Percentiles rank a stretch among this genome's conserved stretches.
Evolutionary conservation across 2,329 filamentous ascomycete species (phyloP).

Genomic region (Microdochium trichocladiopsis): DNA sequence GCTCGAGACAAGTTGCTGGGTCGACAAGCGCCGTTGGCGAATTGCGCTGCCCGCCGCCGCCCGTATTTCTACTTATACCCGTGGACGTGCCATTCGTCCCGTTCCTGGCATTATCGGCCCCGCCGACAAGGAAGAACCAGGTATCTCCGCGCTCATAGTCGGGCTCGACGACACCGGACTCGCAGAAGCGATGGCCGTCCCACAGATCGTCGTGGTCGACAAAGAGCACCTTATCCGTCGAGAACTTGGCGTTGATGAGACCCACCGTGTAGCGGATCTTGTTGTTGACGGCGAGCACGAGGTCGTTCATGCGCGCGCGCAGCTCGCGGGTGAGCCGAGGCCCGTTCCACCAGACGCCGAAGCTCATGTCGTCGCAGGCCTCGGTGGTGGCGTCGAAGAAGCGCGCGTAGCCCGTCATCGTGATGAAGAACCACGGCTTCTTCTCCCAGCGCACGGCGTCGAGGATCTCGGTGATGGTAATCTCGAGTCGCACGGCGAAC

Average conservation of each 20-base stretch:
- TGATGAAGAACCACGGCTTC: conserved; percentile 31
- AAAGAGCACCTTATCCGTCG: conserved; percentile 29
- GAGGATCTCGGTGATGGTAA: conserved; percentile 34
- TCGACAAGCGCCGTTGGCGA: conserved; percentile 25
- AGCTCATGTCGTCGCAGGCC: conserved; percentile 33
- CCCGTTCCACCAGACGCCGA: conserved; percentile 38
- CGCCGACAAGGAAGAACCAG: conserved; percentile 42
- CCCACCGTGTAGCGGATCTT: conserved; percentile 28
- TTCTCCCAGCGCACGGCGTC: conserved; percentile 36
- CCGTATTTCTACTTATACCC: no score
- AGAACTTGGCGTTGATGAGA: conserved; percentile 28
- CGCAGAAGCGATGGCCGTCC: conserved; percentile 37
- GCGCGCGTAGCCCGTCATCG: conserved; percentile 39
- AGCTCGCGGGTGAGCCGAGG: conserved; percentile 31
- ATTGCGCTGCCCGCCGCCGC: no score
- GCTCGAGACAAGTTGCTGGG: conserved; percentile 25
- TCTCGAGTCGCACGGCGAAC: conserved; percentile 29
- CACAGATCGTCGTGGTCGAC: conserved; percentile 36
- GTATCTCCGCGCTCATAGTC: conserved; percentile 34
- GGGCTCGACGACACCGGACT: conserved; percentile 30
- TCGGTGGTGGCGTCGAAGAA: conserved; percentile 39
- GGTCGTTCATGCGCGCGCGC: conserved; percentile 32
- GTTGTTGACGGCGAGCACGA: conserved; percentile 32
- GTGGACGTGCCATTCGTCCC: conserved; percentile 3
- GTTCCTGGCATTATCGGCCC: conserved; percentile 27